Conservation (phyloP, 768 basidiomycete genomes). For the Clathrus columnatus region DNA sequence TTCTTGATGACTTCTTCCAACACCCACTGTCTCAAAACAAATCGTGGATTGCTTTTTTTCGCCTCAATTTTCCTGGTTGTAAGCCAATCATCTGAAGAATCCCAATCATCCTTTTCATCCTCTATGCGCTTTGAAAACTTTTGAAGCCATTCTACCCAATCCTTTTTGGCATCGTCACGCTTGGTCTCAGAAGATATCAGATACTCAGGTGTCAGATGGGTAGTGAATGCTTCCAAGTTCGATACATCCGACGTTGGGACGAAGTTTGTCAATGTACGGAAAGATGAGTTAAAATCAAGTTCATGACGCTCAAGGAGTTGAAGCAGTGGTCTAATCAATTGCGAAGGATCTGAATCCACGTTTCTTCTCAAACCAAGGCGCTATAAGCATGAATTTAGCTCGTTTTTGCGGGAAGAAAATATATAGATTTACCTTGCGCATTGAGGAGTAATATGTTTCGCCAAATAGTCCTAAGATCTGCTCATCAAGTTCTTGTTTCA, state of each 20-base stretch:
- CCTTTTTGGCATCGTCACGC: conserved; percentile 32
- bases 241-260: conserved; percentile 26
- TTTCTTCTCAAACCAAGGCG: conserved; percentile 67
- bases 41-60: conserved; percentile 74
- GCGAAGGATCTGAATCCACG: conserved; percentile 48
- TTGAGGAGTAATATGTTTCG: conserved; percentile 54
- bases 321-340: conserved; percentile 61
- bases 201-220: conserved; percentile 7
- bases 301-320: conserved; percentile 59
- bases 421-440: conserved; percentile 50
- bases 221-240: conserved; percentile 1
- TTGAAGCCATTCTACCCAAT: conserved; percentile 58
- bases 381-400: conserved; percentile 24
- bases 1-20: conserved; percentile 84
- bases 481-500: conserved; percentile 51
- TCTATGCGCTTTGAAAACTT: conserved; percentile 52
- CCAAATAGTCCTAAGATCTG: conserved; percentile 51
- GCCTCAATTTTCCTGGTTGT: conserved; percentile 40
- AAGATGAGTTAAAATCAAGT: conserved; percentile 85
- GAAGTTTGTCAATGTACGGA: conserved; percentile 66
- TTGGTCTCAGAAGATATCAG: conserved; percentile 13
- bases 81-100: conserved; percentile 20
- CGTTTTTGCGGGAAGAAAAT: background rate
- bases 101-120: conserved; percentile 42
- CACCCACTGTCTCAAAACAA: conserved; percentile 92